Conservation (phyloP, 352 stramenopile genomes). For the Phytophthora aleatoria region DNA sequence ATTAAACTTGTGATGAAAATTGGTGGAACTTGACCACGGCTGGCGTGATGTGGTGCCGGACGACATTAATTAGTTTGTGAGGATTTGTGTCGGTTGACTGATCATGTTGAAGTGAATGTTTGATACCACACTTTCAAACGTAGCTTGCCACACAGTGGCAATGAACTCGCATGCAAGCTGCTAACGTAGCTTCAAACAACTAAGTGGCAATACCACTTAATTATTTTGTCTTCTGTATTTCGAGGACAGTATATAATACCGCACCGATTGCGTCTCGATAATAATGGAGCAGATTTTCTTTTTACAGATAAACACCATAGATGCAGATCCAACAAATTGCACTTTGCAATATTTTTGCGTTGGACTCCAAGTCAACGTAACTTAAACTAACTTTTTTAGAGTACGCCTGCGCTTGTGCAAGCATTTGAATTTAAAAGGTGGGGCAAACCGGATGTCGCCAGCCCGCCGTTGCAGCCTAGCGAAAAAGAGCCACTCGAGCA, state of each 20-base stretch:
- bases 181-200: no score
- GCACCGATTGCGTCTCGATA: no score
- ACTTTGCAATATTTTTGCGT: no score
- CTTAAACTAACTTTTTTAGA: neutral
- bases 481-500: constrained; percentile 8
- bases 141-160: neutral
- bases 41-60: constrained; percentile 15
- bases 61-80: constrained; percentile 16
- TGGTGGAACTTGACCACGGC: constrained; percentile 17
- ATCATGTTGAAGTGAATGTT: constrained; percentile 29
- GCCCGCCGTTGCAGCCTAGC: constrained; percentile 16
- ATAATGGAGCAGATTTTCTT: no score
- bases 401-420: constrained; percentile 14
- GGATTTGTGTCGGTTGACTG: constrained; percentile 13
- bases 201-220: no score
- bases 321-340: no score
- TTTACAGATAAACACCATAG: no score
- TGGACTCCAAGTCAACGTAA: no score
- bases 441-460: constrained; percentile 12
- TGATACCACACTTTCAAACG: constrained; percentile 13
- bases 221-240: no score
- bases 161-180: no score
- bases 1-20: neutral
- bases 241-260: no score
- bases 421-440: constrained; percentile 1